Base-by-base conservation (phyloP, 2,329 filamentous ascomycete species). In the Aspergillus brasiliensis region DNA sequence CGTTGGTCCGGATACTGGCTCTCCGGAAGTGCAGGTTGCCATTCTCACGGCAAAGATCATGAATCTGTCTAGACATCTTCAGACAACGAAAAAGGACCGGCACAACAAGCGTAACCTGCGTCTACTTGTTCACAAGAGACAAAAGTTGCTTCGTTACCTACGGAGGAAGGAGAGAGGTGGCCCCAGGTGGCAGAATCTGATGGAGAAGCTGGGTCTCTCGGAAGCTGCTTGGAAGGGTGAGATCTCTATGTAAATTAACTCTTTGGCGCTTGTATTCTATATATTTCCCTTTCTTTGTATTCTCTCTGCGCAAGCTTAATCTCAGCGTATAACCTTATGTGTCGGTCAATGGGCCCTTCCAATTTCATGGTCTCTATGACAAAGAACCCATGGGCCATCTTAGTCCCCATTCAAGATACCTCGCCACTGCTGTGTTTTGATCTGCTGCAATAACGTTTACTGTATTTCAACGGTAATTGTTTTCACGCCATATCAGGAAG, bases 11-110 rank as follows among this genome's bases (percentile, higher is more conserved):
- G 95, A 99, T 74, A 99, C 94, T 0, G 95, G 95, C 37, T 96
- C 91, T 69, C 91, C 91, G 6, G 95, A 99, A 79, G 96, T 99
- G n/a, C 95, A 99, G 81, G 92, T 96, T 66, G 93, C 92, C 48
- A 96, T 99, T 68, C 78, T 99, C 74, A 99, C 95, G 3, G 86
- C 92, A 59, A 98, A 97, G 84, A 99, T 99, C 73, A 84, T 91
- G 64, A 88, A 89, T 23, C 76, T 99, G 52, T 88, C 90, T 15
- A 83, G 90, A 67, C 88, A 89, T 65, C 78, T 97, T 54, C 83
- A 89, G 71, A 83, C 81, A 44, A 84, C 87, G 67, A 91, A 90
- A 75, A 92, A 89, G 74, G 95, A 99, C 74, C 97, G 96, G 82
- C 86, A 92, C 75, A 97, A 97, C 80, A 97, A 96, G 85, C 85